Percentiles rank a stretch among this genome's conserved stretches.
These are phyloP conservation scores for Salix viminalis DNA, from an alignment of 345 rosid genomes.

Conservation along the genomic window DNA sequence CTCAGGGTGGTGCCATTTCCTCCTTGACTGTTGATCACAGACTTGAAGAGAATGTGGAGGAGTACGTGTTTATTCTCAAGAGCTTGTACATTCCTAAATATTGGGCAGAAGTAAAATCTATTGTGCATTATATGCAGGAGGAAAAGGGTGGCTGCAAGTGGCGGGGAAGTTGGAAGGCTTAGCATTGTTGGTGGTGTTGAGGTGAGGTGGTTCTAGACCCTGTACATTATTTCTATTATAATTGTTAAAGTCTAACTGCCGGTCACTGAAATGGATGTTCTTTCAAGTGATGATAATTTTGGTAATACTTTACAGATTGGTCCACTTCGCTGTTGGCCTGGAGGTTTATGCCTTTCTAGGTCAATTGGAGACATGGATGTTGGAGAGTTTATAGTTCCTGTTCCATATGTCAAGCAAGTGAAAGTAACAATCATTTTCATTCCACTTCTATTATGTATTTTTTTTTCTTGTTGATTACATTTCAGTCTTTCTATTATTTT, in stretches of 20 bases:
- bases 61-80: slow-evolving; percentile 43
- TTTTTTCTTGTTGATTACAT: neutral
- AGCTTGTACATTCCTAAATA: slow-evolving; percentile 2
- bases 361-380: slow-evolving; percentile 95
- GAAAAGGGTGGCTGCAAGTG: slow-evolving; percentile 86
- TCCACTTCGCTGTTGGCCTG: slow-evolving; percentile 93
- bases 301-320: slow-evolving; percentile 48
- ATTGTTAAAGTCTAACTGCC: neutral
- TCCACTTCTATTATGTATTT: too few species aligned
- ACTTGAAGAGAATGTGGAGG: slow-evolving; percentile 80
- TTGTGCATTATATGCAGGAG: slow-evolving; percentile 47
- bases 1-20: slow-evolving; percentile 68
- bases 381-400: slow-evolving; percentile 66
- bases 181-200: slow-evolving; percentile 75
- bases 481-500: neutral
- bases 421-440: too few species aligned
- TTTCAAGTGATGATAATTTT: neutral
- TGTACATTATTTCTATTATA: neutral
- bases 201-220: slow-evolving; percentile 33
- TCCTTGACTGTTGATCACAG: slow-evolving; percentile 81
- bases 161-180: slow-evolving; percentile 98
- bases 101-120: neutral
- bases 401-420: too few species aligned
- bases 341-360: slow-evolving; percentile 88
- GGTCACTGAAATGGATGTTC: neutral